These are phyloP conservation scores for Melocanna baccifera DNA, from an alignment of 176 grass and related monocot species.

Conservation along the genomic window DNA sequence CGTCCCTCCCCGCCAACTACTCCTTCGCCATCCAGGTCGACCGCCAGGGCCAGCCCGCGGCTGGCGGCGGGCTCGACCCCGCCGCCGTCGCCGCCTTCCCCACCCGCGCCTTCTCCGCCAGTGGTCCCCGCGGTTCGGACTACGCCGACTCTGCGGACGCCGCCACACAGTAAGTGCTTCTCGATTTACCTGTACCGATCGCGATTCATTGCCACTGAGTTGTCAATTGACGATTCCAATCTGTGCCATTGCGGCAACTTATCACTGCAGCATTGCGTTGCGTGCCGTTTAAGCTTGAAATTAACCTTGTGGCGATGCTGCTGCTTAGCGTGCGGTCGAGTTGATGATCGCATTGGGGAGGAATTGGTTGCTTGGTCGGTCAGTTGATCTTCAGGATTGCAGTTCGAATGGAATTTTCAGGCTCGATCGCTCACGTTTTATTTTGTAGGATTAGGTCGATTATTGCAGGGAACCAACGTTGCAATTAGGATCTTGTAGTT, in stretches of 20 bases:
- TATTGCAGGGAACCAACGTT: not conserved
- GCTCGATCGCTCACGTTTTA: not conserved
- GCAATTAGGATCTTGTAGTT: not conserved
- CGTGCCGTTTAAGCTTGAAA: constrained; percentile 14
- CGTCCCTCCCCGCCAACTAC: constrained; percentile 25
- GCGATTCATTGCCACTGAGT: not conserved
- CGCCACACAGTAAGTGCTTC: constrained; percentile 15
- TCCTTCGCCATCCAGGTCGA: constrained; percentile 15
- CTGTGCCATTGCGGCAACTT: not conserved
- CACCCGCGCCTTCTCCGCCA: constrained; percentile 5
- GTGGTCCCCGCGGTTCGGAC: not conserved
- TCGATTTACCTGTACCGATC: not conserved
- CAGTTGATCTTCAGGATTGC: not conserved
- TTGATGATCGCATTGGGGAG: not conserved
- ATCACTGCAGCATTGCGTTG: not conserved
- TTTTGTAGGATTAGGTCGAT: not conserved
- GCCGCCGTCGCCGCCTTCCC: constrained; percentile 24
- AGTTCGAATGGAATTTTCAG: not conserved
- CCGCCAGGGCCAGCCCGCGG: not conserved
- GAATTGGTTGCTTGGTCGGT: not conserved
- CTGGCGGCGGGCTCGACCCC: not conserved
- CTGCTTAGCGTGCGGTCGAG: not conserved
- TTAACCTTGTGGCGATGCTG: not conserved
- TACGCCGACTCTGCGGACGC: not conserved
- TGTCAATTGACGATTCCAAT: not conserved